These are phyloP conservation scores for Geosiphon pyriformis DNA, from an alignment of 192 early-diverging fungal genomes.

Conservation along the genomic window DNA sequence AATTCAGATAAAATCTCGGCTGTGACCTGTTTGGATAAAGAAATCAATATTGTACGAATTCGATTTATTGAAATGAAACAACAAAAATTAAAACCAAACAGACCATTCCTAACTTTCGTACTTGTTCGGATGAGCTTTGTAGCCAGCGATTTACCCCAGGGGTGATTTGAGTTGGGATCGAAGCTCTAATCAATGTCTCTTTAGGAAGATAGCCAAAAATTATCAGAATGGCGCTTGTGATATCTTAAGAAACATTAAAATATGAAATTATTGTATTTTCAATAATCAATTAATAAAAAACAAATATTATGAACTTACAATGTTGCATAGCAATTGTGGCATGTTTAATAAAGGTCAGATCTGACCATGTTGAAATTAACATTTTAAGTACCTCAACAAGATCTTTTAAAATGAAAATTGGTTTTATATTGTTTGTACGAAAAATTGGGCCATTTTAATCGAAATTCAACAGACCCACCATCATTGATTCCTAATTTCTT, in stretches of 20 bases:
- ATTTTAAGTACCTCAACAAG: slow-evolving; percentile 6
- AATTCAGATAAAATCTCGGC: slow-evolving; percentile 18
- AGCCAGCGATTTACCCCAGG: slow-evolving; percentile 10
- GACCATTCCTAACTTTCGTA: slow-evolving; percentile 21
- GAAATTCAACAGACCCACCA: slow-evolving; percentile 13
- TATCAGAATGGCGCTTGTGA: slow-evolving; percentile 23
- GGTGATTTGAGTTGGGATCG: not conserved
- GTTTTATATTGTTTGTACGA: not conserved
- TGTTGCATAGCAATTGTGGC: slow-evolving; percentile 4
- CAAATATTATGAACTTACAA: slow-evolving; percentile 2
- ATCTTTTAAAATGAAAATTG: slow-evolving; percentile 10
- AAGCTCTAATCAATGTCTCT: not conserved
- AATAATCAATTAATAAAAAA: not conserved
- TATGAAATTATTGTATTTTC: not conserved
- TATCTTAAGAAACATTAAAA: not conserved
- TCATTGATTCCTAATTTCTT: not conserved
- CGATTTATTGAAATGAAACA: not conserved
- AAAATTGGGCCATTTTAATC: not conserved
- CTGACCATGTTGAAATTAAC: slow-evolving; percentile 15
- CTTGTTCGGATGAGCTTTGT: not conserved
- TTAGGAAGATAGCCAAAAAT: slow-evolving; percentile 25
- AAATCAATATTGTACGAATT: not conserved
- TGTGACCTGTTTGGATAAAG: slow-evolving; percentile 7
- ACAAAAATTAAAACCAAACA: not conserved
- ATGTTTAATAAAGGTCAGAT: slow-evolving; percentile 22